Evolutionary conservation across 176 grass and related monocot species (phyloP).

Genomic region (Thalia dealbata): DNA sequence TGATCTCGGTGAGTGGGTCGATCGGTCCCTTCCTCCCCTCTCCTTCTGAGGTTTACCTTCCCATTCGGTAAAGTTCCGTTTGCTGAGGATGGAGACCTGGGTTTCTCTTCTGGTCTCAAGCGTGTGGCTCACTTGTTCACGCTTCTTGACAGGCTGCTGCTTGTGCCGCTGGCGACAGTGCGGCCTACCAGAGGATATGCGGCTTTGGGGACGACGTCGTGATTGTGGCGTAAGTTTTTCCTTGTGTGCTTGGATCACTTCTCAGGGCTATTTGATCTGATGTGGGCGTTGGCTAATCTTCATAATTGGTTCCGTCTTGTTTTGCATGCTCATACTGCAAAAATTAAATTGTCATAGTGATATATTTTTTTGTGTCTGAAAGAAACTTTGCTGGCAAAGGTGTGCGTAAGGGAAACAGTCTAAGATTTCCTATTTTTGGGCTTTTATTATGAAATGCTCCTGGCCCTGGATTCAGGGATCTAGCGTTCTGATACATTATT

Average conservation of each 20-base stretch:
- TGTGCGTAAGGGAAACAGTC: no score
- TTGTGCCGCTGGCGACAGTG: slow-evolving; percentile 88
- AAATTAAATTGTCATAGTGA: no score
- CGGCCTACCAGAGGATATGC: slow-evolving; percentile 63
- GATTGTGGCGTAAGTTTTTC: slow-evolving; percentile 63
- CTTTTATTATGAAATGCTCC: no score
- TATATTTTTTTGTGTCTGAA: no score
- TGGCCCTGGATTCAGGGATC: no score
- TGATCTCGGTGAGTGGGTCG: slow-evolving; percentile 17
- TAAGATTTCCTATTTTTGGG: no score
- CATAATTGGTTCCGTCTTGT: no score
- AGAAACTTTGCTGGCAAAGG: no score
- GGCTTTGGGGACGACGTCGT: slow-evolving; percentile 76
- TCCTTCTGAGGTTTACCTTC: background rate
- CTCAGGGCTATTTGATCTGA: no score
- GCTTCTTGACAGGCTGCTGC: slow-evolving; percentile 36
- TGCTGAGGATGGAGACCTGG: background rate
- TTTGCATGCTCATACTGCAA: no score
- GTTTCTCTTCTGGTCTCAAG: background rate
- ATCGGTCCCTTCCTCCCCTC: background rate
- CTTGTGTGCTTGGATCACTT: background rate
- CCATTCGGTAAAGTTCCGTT: no score
- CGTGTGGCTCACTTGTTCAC: background rate
- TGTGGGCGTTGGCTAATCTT: background rate
- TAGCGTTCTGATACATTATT: no score